Evolutionary conservation across 2,329 filamentous ascomycete genomes (phyloP), one percentile per base, ranked within the genome.

Genomic region (Niveomyces coronatus): DNA sequence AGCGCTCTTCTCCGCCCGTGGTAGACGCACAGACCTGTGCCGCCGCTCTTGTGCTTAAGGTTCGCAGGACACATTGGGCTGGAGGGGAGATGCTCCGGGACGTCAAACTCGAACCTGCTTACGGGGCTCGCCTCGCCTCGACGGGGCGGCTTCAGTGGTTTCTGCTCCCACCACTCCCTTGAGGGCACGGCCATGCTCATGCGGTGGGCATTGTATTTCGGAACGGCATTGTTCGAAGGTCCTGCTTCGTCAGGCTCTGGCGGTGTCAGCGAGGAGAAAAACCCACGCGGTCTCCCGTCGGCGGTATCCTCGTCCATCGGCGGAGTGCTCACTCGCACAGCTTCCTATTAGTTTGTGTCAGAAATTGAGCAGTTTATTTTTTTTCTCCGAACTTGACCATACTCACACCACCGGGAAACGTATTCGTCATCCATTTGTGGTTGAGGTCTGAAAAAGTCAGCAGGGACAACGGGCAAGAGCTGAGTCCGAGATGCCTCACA

Each of bases 51-150:
- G 39, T 69, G 62, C 28, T 57, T 63, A 30, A 52, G 51, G 48
- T 72, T 70, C 8, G 67, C 53, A 3, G 70, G 70, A 39, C 70
- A 74, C 55, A 71, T 61, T 13, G 68, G 68, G 46, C 68, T 72
- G 40, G 44, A 65, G 22, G 68, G 65, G 7, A 70, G 52, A 44
- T 74, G 70, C 44, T 72, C 66, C 2, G 68, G 66, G 9, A 72
- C 44, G 32, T 70, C 60, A 41, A 74, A 71, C 33, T 65, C 54
- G 40, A 74, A 73, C 4, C 43, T 36, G 16, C 38, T 40, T 8
- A 45, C 18, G 14, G 37, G 39, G 17, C 43, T 37, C 1, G 49
- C 39, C 11, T 46, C 39, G 16, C 47, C 43, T 6, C 47, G 51
- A 5, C 49, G 48, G 5, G 39, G 31, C 4, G 47, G 39, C 5